phyloP scores from a whole-genome alignment of 202 grass and related monocot genomes.

The Panicum hallii region DNA sequence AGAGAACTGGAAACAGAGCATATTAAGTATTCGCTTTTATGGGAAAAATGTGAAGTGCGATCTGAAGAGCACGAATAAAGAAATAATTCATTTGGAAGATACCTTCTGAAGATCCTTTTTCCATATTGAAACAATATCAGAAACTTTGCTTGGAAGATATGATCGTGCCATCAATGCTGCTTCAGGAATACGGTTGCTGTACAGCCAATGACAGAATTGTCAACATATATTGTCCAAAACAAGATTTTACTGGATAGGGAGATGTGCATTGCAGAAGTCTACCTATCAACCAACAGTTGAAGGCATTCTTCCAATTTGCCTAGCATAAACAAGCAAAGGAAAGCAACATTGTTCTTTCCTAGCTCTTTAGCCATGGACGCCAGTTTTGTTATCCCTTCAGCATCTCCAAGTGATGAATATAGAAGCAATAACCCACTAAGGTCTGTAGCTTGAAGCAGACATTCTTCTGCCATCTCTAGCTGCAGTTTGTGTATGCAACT shows the following conservation, averaged over 20 bases:
- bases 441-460: conserved; percentile 72
- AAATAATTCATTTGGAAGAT: conserved; percentile 24
- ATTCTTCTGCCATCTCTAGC: conserved; percentile 86
- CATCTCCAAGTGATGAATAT: conserved; percentile 87
- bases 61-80: background rate
- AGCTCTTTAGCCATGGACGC: conserved; percentile 78
- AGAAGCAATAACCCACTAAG: conserved; percentile 81
- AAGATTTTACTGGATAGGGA: background rate
- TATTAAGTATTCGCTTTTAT: background rate
- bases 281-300: conserved; percentile 86
- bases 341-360: conserved; percentile 95
- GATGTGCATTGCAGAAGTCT: conserved; percentile 12
- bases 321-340: conserved; percentile 85
- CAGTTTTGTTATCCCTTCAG: conserved; percentile 81
- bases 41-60: background rate
- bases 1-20: conserved; percentile 26
- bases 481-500: conserved; percentile 32
- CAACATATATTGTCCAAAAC: conserved; percentile 1
- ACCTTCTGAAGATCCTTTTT: conserved; percentile 85
- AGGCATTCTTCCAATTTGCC: conserved; percentile 88
- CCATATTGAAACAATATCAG: conserved; percentile 78
- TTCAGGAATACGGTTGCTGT: conserved; percentile 85
- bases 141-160: conserved; percentile 88
- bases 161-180: conserved; percentile 91
- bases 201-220: conserved; percentile 9